Base-by-base conservation (phyloP, 164 flowering plant species). In the Vitis labrusca region DNA sequence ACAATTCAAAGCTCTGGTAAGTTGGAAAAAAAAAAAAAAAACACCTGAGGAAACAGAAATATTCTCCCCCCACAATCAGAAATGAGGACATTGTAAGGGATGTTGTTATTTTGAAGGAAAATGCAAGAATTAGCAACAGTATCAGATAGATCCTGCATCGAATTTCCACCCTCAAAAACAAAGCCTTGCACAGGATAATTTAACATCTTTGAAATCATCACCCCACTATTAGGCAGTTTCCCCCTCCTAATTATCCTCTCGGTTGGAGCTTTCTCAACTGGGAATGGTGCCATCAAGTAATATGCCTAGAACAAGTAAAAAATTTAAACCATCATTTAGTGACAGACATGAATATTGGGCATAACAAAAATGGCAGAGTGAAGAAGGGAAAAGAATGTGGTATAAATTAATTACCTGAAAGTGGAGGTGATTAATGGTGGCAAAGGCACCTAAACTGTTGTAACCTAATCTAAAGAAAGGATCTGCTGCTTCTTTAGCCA, bases 361-460 rank as follows among this genome's bases (percentile, higher is more conserved):
- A 8, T 6, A 69, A 11, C 37, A 50, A 50, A 59, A 5, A 50
- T 10, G 14, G 14, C 12, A 12, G 9, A 37, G 2, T 10, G 10
- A 13, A 32, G 48, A n/a, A 15, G n/a, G 32, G 10, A 14, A 27
- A n/a, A 27, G 37, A 37, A 37, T 37, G 44, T 37, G 5, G 8
- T 23, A 50, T 5, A 10, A 19, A 59, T 64, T 37, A 32, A 15
- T 1, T 51, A 91, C 98, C 90, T 90, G 95, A 75, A 93, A 93
- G 66, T 93, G 98, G 54, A 91, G 93, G 72, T 93, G 98, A 78
- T 93, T 93, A 61, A 93, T 89, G 59, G 97, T 93, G 63, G 98
- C 98, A 86, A 93, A 91, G 17, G 98, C 96, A 77, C 98, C 97
- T 83, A 93, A 79, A 76, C 98, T 93, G 80, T 93, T 93, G 83